Evolutionary conservation across 805 yeast species (phyloP).

Genomic region (Monosporozyma aerobia): DNA sequence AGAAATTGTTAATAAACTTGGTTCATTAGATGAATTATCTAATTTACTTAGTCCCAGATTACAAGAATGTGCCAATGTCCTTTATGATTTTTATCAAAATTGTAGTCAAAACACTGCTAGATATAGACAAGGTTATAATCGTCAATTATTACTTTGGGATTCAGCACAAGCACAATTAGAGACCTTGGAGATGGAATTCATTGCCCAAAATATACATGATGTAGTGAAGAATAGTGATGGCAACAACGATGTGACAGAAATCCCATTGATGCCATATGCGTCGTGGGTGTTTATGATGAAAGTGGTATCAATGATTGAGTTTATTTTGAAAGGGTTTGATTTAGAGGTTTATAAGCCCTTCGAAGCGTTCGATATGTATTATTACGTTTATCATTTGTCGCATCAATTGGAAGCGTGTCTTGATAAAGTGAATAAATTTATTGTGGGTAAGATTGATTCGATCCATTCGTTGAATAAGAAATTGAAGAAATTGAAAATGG

Average conservation of each 20-base stretch:
- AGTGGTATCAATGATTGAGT: conserved; percentile 60
- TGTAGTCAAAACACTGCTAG: conserved; percentile 65
- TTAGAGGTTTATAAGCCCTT: conserved; percentile 61
- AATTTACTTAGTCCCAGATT: conserved; percentile 16
- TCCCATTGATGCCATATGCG: conserved; percentile 53
- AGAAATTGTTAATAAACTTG: not conserved
- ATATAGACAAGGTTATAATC: conserved; percentile 65
- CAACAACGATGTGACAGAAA: conserved; percentile 7
- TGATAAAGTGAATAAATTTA: conserved; percentile 27
- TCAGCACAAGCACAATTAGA: conserved; percentile 71
- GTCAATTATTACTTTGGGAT: conserved; percentile 58
- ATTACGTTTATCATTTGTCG: conserved; percentile 51
- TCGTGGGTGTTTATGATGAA: conserved; percentile 63
- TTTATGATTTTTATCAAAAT: conserved; percentile 36
- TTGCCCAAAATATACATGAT: conserved; percentile 24
- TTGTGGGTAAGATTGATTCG: conserved; percentile 28
- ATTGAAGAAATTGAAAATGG: conserved; percentile 41
- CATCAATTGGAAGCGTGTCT: conserved; percentile 39
- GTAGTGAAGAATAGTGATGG: conserved; percentile 5
- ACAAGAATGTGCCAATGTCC: conserved; percentile 40
- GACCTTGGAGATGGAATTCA: conserved; percentile 43
- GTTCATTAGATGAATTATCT: conserved; percentile 2
- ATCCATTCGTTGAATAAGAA: conserved; percentile 32
- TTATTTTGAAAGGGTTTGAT: conserved; percentile 66
- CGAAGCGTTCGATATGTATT: conserved; percentile 59